Evolutionary conservation across 257 asterid species (phyloP).

Genomic region (Orobanche coerulescens): DNA sequence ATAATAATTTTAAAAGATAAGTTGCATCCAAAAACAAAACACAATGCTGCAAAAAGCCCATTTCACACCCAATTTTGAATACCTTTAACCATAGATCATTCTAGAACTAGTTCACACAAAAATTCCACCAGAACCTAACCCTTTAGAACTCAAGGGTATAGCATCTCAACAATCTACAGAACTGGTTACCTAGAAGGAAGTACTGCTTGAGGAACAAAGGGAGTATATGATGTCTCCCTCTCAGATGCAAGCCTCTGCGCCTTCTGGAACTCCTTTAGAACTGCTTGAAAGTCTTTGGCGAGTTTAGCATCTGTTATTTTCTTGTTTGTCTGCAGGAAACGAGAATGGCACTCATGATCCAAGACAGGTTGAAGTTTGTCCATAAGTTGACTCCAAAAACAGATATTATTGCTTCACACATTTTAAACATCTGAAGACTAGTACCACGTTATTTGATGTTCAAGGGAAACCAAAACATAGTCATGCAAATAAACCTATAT

Average conservation of each 20-base stretch:
- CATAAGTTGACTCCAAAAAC: background rate
- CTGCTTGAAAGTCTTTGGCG: conserved; percentile 92
- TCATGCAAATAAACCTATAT: background rate
- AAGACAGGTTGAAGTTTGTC: conserved; percentile 1
- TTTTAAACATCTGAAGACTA: background rate
- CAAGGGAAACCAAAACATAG: background rate
- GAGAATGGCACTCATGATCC: background rate
- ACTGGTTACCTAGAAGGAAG: conserved; percentile 54
- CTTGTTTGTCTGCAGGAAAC: conserved; percentile 62
- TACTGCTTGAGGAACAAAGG: conserved; percentile 50
- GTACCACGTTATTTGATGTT: background rate
- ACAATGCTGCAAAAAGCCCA: conserved; percentile 11
- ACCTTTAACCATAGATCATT: conserved; percentile 5
- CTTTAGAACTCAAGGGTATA: background rate
- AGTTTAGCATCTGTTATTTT: conserved; percentile 89
- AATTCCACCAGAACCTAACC: conserved; percentile 4
- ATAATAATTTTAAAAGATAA: conserved; percentile 17
- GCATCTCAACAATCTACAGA: conserved; percentile 15
- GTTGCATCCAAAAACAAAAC: background rate
- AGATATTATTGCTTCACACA: background rate
- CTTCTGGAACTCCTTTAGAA: conserved; percentile 82
- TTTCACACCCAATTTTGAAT: conserved; percentile 9
- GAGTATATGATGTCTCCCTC: conserved; percentile 75
- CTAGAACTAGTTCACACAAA: background rate
- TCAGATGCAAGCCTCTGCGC: conserved; percentile 73